Percentiles rank a stretch among this genome's conserved stretches.
phyloP scores from a whole-genome alignment of 2,329 filamentous ascomycete genomes.

The Beauveria australis region DNA sequence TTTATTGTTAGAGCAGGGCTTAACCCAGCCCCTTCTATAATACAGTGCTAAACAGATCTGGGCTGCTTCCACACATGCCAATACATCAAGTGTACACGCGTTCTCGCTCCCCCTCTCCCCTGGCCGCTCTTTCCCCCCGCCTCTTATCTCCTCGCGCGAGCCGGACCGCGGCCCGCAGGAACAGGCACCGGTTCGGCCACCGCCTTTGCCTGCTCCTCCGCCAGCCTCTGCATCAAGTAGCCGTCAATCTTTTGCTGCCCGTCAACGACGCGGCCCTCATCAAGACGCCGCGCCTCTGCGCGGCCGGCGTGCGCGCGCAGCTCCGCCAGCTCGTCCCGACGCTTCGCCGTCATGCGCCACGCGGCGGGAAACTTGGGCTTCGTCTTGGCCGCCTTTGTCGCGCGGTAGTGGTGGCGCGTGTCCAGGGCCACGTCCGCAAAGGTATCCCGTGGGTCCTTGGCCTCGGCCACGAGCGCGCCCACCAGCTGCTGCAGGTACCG shows the following conservation, averaged over 20 bases:
- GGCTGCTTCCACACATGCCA: background rate
- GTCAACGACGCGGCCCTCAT: conserved; percentile 50
- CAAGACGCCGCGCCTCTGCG: conserved; percentile 45
- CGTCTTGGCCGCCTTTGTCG: conserved; percentile 38
- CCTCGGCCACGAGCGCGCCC: conserved; percentile 62
- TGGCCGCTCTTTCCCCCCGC: no score
- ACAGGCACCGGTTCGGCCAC: conserved; percentile 1
- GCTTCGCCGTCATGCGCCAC: conserved; percentile 71
- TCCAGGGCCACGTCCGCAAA: conserved; percentile 89
- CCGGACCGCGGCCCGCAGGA: background rate
- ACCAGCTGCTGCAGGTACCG: conserved; percentile 80
- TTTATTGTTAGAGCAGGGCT: background rate
- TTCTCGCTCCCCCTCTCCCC: no score
- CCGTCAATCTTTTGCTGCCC: conserved; percentile 42
- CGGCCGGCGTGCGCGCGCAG: conserved; percentile 43
- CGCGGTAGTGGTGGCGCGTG: conserved; percentile 69
- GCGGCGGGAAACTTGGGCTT: conserved; percentile 67
- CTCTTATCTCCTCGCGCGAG: conserved; percentile 1
- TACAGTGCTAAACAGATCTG: background rate
- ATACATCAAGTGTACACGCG: background rate
- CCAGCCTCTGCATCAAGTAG: conserved; percentile 23
- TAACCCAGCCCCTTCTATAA: background rate
- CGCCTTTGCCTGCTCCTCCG: conserved; percentile 27
- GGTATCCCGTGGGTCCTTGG: conserved; percentile 68
- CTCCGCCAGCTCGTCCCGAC: conserved; percentile 56